Evolutionary conservation across 75 land plant species (phyloP).

Genomic region (Pinus albicaulis): DNA sequence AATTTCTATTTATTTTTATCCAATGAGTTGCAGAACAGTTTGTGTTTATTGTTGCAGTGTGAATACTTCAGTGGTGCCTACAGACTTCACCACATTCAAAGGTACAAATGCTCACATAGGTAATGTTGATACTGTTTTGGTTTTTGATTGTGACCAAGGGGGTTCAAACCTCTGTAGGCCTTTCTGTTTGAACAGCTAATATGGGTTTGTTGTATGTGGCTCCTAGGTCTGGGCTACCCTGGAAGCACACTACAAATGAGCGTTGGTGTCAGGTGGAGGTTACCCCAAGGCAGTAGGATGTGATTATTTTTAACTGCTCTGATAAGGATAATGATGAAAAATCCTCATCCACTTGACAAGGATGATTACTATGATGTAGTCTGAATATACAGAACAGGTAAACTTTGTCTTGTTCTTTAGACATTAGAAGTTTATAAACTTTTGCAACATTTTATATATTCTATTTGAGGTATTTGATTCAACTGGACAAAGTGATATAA

Average conservation of each 20-base stretch:
- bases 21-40: background rate
- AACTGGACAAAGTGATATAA: no score
- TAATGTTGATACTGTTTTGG: background rate
- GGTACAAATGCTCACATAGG: constrained; percentile 91
- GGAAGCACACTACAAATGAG: constrained; percentile 97
- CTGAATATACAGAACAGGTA: no score
- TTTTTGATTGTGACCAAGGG: background rate
- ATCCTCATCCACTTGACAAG: no score
- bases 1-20: background rate
- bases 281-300: constrained; percentile 94
- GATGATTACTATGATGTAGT: no score
- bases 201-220: constrained; percentile 39
- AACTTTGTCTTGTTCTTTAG: no score
- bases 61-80: constrained; percentile 55
- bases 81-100: constrained; percentile 77
- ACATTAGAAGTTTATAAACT: no score
- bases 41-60: constrained; percentile 41
- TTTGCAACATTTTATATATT: no score
- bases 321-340: constrained; percentile 59
- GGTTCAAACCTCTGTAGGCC: background rate
- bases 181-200: background rate
- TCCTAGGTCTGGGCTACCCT: constrained; percentile 43
- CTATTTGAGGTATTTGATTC: no score
- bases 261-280: constrained; percentile 94
- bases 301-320: constrained; percentile 85